A percentile compares a stretch with the other conserved stretches of the same genome.
phyloP scores from a whole-genome alignment of 257 asterid species.

The Primulina huaijiensis region DNA sequence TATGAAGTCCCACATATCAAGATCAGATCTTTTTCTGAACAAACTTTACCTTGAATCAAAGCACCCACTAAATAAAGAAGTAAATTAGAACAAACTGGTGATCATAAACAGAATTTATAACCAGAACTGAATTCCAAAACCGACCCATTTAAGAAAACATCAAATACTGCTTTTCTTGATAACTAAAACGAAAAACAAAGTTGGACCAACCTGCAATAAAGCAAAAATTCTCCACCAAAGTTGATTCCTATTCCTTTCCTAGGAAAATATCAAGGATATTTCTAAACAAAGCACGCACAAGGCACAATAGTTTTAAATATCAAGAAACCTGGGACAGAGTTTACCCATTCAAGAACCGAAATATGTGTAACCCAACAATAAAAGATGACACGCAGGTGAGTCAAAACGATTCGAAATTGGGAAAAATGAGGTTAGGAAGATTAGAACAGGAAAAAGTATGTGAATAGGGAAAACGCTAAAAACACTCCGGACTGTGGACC shows the following conservation, averaged over 20 bases:
- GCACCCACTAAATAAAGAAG: constrained; percentile 15
- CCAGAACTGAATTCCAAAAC: constrained; percentile 20
- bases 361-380: constrained; percentile 1
- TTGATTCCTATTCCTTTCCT: constrained; percentile 10
- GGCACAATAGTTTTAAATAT: background rate
- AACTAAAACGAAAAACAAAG: background rate
- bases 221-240: constrained; percentile 23
- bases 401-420: constrained; percentile 23
- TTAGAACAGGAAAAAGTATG: constrained; percentile 21
- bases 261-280: constrained; percentile 5
- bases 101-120: constrained; percentile 10
- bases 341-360: constrained; percentile 25
- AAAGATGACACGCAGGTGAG: constrained; percentile 12
- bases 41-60: constrained; percentile 10
- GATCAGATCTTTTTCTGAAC: constrained; percentile 13
- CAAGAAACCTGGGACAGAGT: constrained; percentile 3
- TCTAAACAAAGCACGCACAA: constrained; percentile 15
- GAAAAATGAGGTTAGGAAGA: constrained; percentile 14
- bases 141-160: constrained; percentile 18
- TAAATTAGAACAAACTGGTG: background rate
- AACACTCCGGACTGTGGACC: constrained; percentile 56
- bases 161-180: background rate
- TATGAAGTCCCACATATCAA: constrained; percentile 17
- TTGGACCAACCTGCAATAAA: constrained; percentile 24
- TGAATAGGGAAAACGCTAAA: constrained; percentile 31